phyloP scores from a whole-genome alignment of 306 rosid genomes.

The Prinsepia uniflora region DNA sequence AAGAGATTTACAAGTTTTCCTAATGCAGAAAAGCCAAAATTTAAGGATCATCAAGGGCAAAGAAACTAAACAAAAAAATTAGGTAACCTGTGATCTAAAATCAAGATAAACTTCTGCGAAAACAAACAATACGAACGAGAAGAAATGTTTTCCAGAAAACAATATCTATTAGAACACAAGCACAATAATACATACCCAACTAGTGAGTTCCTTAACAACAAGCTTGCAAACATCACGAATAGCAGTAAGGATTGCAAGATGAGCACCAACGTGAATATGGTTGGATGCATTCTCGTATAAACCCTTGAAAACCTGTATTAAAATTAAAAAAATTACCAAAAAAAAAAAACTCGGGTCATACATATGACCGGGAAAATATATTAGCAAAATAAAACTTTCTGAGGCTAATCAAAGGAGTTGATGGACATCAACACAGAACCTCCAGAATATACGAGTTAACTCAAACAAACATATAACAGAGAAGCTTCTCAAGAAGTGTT shows the following conservation, averaged over 20 bases:
- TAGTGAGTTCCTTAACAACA: constrained; percentile 89
- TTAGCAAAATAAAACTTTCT: neutral
- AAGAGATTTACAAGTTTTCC: neutral
- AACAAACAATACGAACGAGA: neutral
- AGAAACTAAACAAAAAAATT: neutral
- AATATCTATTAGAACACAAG: neutral
- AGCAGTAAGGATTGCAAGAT: constrained; percentile 80
- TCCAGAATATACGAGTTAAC: constrained; percentile 17
- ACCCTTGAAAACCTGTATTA: constrained; percentile 71
- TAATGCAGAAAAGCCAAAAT: neutral
- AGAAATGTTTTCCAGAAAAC: neutral
- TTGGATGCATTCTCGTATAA: constrained; percentile 79
- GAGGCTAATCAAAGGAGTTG: constrained; percentile 16
- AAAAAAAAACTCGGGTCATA: neutral
- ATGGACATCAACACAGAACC: neutral
- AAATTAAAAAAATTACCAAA: neutral
- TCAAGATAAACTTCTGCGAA: neutral
- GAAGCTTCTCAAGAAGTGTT: constrained; percentile 3
- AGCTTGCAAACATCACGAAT: constrained; percentile 99
- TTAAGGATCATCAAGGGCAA: neutral
- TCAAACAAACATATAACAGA: constrained; percentile 10
- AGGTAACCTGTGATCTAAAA: neutral
- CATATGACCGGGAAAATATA: neutral
- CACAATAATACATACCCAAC: constrained; percentile 68
- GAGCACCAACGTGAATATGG: constrained; percentile 63